Base-by-base conservation (phyloP, 352 stramenopile genomes). In the Pythium rhizo-oryzae region DNA sequence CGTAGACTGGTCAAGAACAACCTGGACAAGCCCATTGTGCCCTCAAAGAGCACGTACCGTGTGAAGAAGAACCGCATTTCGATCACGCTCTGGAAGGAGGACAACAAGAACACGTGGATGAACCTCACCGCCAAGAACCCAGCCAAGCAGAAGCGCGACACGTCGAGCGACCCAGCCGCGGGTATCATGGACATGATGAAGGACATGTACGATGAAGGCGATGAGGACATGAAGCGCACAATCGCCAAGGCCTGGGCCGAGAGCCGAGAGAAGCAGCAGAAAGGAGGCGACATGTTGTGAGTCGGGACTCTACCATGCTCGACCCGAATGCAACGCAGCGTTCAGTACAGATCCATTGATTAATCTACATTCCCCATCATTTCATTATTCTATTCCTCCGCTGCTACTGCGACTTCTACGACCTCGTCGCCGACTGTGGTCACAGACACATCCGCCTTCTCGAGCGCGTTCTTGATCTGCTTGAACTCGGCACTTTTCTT, bases 141-240 rank as follows among this genome's bases (percentile, higher is more conserved):
- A 8, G 74, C 62, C 33, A 91, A 90, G 52, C 46, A 59, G 23
- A 69, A 55, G 64, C 86, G 88, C 43, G 62, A 79, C 23, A 78
- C 77, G 53, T 64, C 75, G n/a, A 82, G 64, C 35, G 89, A 96
- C 69, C 89, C 89, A 1, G 37, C 80, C 8, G 83, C 89, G 5
- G 87, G 89, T 35, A 94, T 96, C 78, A 95, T 96, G 89, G 88
- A 96, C 64, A 94, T 96, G 86, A 96, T 96, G 88, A 92, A 94
- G 86, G 92, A 96, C 69, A 96, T 96, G 88, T 96, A 96, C 71
- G 87, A 94, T 11, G 81, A 92, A 67, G 89, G 88, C 16, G 89
- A 96, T 67, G 88, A 93, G 24, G 83, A 96, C 25, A 94, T 96
- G 88, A 96, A 96, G 82, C 80, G 85, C 57, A 95, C 89, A 50